Evolutionary conservation across 1,284 basidiomycete species (phyloP).

Genomic region (Sporisorium scitamineum): DNA sequence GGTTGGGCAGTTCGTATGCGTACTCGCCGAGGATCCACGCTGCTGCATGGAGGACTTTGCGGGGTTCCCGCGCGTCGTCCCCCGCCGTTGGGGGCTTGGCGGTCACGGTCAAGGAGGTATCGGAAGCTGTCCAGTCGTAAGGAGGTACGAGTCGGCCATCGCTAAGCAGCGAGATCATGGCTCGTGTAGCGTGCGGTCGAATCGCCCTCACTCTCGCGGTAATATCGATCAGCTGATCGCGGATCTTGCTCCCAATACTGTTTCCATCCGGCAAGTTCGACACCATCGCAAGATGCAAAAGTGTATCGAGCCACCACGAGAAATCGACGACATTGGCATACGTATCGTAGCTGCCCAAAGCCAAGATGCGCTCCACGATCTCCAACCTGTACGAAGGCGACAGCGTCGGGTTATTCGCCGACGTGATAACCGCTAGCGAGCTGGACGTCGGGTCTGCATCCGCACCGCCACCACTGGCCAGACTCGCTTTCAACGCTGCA

Average conservation of each 20-base stretch:
- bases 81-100: constrained; percentile 71
- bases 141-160: constrained; percentile 71
- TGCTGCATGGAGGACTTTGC: constrained; percentile 86
- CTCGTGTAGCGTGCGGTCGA: constrained; percentile 81
- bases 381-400: constrained; percentile 83
- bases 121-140: constrained; percentile 49
- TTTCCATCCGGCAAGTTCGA: constrained; percentile 73
- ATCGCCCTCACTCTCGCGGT: constrained; percentile 83
- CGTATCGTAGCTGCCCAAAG: constrained; percentile 82
- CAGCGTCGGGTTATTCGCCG: constrained; percentile 70
- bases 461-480: constrained; percentile 71
- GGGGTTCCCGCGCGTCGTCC: constrained; percentile 66
- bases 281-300: constrained; percentile 80
- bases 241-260: constrained; percentile 78
- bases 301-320: constrained; percentile 91
- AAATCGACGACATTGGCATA: constrained; percentile 92
- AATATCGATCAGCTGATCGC: constrained; percentile 87
- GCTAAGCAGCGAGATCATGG: constrained; percentile 82
- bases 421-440: constrained; percentile 38
- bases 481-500: constrained; percentile 66
- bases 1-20: constrained; percentile 71
- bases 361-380: constrained; percentile 83
- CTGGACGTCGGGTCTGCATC: constrained; percentile 47
- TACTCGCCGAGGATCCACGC: constrained; percentile 97
- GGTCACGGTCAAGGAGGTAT: constrained; percentile 67